Evolutionary conservation across 148 eudicot species (phyloP).

Genomic region (Rhododendron mucronatum): DNA sequence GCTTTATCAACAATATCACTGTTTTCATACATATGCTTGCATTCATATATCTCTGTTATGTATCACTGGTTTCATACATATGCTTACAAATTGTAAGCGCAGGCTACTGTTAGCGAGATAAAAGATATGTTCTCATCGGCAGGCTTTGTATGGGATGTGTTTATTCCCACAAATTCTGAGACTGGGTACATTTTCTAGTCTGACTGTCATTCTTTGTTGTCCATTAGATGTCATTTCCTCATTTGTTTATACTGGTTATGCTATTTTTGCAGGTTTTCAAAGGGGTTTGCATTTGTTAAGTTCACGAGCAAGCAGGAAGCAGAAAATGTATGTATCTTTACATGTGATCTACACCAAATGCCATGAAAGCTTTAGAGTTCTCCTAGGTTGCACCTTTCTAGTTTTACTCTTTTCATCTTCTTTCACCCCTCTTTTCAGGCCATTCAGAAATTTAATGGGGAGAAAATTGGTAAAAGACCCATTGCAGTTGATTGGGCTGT

Average conservation of each 20-base stretch:
- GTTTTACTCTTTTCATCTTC: neutral
- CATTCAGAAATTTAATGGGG: constrained; percentile 80
- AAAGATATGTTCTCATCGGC: constrained; percentile 63
- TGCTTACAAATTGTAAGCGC: constrained; percentile 18
- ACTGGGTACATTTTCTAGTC: constrained; percentile 48
- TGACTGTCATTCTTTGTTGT: constrained; percentile 5
- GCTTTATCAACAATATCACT: neutral
- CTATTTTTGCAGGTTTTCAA: constrained; percentile 51
- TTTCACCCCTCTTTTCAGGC: constrained; percentile 43
- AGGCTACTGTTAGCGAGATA: constrained; percentile 62
- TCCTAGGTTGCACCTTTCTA: neutral
- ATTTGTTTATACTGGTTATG: constrained; percentile 11
- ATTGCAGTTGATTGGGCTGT: constrained; percentile 99
- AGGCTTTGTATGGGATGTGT: constrained; percentile 94
- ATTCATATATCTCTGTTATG: neutral
- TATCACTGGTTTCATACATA: neutral
- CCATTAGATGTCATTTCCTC: constrained; percentile 1
- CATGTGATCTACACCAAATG: neutral
- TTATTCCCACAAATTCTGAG: constrained; percentile 74
- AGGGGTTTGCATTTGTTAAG: constrained; percentile 94
- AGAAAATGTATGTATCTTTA: constrained; percentile 55
- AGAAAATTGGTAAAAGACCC: constrained; percentile 53
- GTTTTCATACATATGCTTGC: neutral
- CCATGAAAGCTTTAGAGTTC: neutral
- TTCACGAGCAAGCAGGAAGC: constrained; percentile 92